Evolutionary conservation across 2,329 filamentous ascomycete species (phyloP).

Genomic region (Colletotrichum sublineola): DNA sequence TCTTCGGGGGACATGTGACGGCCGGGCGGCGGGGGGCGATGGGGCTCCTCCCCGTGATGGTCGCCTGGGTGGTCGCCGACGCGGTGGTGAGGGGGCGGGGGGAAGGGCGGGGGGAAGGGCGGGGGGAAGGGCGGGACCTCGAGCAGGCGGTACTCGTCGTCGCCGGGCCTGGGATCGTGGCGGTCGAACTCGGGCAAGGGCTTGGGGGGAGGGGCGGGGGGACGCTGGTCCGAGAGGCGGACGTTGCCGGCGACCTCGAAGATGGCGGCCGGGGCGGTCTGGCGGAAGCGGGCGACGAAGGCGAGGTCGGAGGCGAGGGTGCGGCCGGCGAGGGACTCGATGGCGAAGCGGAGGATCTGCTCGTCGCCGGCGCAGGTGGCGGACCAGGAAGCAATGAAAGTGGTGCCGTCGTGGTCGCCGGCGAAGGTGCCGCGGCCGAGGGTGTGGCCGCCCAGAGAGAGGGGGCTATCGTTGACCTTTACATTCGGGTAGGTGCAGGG

Average conservation of each 20-base stretch:
- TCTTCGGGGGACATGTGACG: conserved; percentile 42
- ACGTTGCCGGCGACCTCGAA: conserved; percentile 55
- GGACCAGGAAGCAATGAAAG: conserved; percentile 61
- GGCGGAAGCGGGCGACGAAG: conserved; percentile 62
- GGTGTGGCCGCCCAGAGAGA: conserved; percentile 56
- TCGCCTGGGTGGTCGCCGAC: conserved; percentile 31
- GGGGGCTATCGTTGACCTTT: conserved; percentile 59
- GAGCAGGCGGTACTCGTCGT: conserved; percentile 36
- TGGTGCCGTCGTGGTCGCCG: conserved; percentile 51
- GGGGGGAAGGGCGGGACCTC: conserved; percentile 39
- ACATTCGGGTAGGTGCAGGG: conserved; percentile 63
- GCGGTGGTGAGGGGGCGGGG: conserved; percentile 43
- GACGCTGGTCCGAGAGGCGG: conserved; percentile 43
- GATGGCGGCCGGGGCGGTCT: conserved; percentile 58
- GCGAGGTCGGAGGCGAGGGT: conserved; percentile 52
- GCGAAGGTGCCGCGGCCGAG: conserved; percentile 58
- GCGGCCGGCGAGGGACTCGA: conserved; percentile 58
- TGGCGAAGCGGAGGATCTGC: conserved; percentile 60
- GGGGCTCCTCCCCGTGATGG: conserved; percentile 10
- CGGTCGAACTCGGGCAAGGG: conserved; percentile 33
- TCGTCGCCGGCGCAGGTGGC: conserved; percentile 61
- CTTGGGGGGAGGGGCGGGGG: conserved; percentile 29
- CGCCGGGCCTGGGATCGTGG: conserved; percentile 35
- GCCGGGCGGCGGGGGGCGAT: conserved; percentile 10
- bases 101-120: conserved; percentile 42